Evolutionary conservation across 805 yeast species (phyloP).

Genomic region (Pichia eremophila): DNA sequence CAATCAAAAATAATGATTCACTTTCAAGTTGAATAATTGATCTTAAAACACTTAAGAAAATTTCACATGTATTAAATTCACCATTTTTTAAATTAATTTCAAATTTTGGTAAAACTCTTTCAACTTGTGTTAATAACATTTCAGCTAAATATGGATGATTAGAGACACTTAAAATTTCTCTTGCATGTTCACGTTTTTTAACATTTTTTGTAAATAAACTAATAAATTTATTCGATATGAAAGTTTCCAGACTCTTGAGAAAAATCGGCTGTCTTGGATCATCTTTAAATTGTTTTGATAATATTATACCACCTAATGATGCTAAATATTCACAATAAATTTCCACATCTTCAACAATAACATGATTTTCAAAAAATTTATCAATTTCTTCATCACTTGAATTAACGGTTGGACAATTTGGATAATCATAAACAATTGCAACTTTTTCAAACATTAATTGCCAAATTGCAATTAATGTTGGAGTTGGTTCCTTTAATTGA

Average conservation of each 20-base stretch:
- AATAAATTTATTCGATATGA: constrained; percentile 18
- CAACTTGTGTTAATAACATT: constrained; percentile 14
- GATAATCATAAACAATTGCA: constrained; percentile 12
- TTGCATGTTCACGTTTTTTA: constrained; percentile 53
- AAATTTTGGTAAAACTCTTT: constrained; percentile 17
- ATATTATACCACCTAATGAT: constrained; percentile 56
- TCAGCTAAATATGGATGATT: constrained; percentile 38
- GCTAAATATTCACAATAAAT: constrained; percentile 69
- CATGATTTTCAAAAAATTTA: constrained; percentile 1
- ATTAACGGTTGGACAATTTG: neutral
- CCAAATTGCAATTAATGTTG: constrained; percentile 34
- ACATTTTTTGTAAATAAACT: constrained; percentile 19
- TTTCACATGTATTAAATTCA: constrained; percentile 22
- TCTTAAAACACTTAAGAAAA: constrained; percentile 21
- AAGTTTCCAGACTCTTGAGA: constrained; percentile 18
- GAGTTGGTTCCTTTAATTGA: constrained; percentile 26
- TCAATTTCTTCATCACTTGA: constrained; percentile 2
- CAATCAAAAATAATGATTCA: constrained; percentile 19
- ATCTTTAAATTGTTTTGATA: constrained; percentile 24
- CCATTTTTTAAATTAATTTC: constrained; percentile 15
- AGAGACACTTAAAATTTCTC: constrained; percentile 49
- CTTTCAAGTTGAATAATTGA: constrained; percentile 20
- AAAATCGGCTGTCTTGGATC: constrained; percentile 22
- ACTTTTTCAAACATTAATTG: constrained; percentile 32
- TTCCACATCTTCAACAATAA: constrained; percentile 12